A percentile compares a stretch with the other conserved stretches of the same genome.
Evolutionary conservation across 306 rosid genomes (phyloP).

Genomic region (Lagenaria siceraria): DNA sequence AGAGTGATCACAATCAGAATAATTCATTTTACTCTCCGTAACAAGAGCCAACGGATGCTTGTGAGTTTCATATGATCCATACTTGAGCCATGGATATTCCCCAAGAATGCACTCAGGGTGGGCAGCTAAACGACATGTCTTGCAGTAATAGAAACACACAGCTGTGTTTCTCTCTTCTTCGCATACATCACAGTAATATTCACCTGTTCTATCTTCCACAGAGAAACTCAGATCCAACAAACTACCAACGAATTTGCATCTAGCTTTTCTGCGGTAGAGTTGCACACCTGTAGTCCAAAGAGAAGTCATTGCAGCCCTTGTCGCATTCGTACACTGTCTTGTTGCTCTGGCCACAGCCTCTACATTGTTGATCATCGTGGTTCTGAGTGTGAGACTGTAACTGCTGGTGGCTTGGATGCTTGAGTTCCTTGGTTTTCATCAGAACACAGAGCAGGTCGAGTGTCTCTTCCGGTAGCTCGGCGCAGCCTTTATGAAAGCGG

Average conservation of each 20-base stretch:
- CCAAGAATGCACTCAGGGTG: not conserved
- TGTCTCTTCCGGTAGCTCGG: not conserved
- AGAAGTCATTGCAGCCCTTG: slow-evolving; percentile 1
- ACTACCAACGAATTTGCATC: not conserved
- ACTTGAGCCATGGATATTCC: not conserved
- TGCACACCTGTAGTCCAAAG: not conserved
- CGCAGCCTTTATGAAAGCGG: not conserved
- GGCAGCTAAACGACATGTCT: not conserved
- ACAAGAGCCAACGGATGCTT: not conserved
- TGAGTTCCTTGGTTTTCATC: not conserved
- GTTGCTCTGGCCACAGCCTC: not conserved
- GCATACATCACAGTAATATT: slow-evolving; percentile 3
- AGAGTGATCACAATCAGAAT: not conserved
- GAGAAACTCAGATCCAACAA: not conserved
- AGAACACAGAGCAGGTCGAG: not conserved
- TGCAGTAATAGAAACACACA: not conserved
- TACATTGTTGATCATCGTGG: not conserved
- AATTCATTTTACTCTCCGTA: not conserved
- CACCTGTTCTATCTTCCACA: not conserved
- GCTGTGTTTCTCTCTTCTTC: not conserved
- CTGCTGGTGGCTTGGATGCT: not conserved
- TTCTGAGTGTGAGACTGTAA: not conserved
- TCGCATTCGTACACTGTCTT: not conserved
- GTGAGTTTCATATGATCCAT: not conserved
- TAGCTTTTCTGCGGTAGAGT: not conserved